Evolutionary conservation across 2,329 filamentous ascomycete genomes (phyloP), one percentile per base, ranked within the genome.

Genomic region (Ophiostoma quercus): DNA sequence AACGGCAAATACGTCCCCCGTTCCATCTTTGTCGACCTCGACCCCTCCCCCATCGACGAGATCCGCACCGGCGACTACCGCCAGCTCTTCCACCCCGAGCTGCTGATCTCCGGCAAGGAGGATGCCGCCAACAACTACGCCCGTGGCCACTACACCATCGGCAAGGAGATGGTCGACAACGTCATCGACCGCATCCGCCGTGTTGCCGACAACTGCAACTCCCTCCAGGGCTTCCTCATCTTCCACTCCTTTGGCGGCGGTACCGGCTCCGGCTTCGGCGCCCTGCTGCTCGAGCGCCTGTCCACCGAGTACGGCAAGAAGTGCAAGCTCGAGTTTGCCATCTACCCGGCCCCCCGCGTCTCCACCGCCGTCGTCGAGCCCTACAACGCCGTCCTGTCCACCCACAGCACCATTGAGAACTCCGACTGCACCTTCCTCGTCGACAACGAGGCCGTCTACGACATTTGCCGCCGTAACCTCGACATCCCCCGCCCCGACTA

Each of bases 41-140:
- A 91, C 81, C 88, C 89, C 69, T 90, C 88, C 70, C 88, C 88
- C 71, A 89, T 91, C 75, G 89, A 91, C 76, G 89, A 91, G 83
- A 90, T 91, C 80, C 87, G 88, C 71, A 90, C 88, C 69, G 88
- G 88, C 71, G 72, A 76, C 74, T 91, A 90, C 81, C 87, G 87
- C 75, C 84, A 88, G 77, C 85, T 91, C 72, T 91, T 90, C 84
- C 88, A 91, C 81, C 88, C 88, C 65, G 88, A 91, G 82, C 83
- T 88, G 75, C 80, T 91, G 77, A 87, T 91, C 78, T 90, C 86
- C 79, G 88, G 88, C 80, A 91, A 91, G 84, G 89, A 91, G 79
- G 89, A 91, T 85, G 88, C 89, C 71, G 88, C 88, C 81, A 91
- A 91, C 83, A 91, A 91, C 84, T 91, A 91, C 77, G 89, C 89